Percentiles rank a stretch among this genome's conserved stretches.
These are phyloP conservation scores for Boletellus ananiceps DNA, from an alignment of 768 basidiomycete genomes.

Conservation along the genomic window DNA sequence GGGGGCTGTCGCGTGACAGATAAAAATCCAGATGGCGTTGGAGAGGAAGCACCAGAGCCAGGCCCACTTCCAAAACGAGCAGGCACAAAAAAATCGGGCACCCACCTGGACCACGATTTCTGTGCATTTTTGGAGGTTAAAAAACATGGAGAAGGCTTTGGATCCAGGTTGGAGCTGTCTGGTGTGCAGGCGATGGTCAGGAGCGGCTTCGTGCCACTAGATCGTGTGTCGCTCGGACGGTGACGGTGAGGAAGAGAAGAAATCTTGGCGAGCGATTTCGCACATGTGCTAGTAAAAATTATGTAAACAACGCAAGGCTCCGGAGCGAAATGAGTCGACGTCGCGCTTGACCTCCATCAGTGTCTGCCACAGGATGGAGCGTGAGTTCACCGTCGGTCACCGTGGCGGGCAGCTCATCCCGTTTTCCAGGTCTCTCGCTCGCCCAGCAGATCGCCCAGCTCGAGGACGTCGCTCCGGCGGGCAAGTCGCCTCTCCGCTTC, in stretches of 20 bases:
- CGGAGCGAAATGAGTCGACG: constrained; percentile 1
- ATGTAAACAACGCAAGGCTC: constrained; percentile 25
- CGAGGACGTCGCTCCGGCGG: constrained; percentile 62
- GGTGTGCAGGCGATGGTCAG: constrained; percentile 7
- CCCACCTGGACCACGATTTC: constrained; percentile 35
- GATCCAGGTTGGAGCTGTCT: constrained; percentile 34
- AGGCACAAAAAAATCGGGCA: constrained; percentile 13
- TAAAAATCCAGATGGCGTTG: constrained; percentile 28
- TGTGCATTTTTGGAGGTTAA: constrained; percentile 33
- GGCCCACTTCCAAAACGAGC: constrained; percentile 25
- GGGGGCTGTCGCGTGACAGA: constrained; percentile 35
- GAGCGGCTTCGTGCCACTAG: constrained; percentile 30
- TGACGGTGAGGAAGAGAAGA: constrained; percentile 27
- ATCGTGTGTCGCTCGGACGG: constrained; percentile 29
- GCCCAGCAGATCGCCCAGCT: constrained; percentile 82
- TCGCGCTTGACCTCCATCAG: no score
- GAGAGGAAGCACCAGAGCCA: constrained; percentile 15
- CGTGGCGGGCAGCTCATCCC: constrained; percentile 3
- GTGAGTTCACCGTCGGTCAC: constrained; percentile 17
- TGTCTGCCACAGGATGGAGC: constrained; percentile 18
- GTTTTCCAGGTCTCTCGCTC: constrained; percentile 47
- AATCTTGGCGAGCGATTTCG: constrained; percentile 17
- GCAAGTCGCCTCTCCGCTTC: constrained; percentile 36
- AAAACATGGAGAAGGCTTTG: constrained; percentile 33
- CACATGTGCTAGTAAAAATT: constrained; percentile 25